Base-by-base conservation (phyloP, 495 filamentous ascomycete species). In the Aspergillus hancockii region DNA sequence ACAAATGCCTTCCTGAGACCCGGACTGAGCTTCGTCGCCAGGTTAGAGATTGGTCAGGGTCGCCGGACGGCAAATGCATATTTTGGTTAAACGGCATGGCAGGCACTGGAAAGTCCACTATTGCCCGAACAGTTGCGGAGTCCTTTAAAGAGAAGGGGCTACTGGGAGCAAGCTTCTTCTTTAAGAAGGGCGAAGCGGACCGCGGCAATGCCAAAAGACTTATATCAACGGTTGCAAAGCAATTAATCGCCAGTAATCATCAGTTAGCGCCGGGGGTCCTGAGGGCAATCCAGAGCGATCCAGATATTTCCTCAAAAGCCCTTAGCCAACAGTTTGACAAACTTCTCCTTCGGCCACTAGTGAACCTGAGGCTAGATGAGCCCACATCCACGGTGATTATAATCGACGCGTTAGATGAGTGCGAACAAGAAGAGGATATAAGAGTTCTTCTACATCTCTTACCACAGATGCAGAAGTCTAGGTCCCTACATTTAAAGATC, bases 381-480 rank as follows among this genome's bases (percentile, higher is more conserved):
- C 49, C 19, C 13, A 32, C 49, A 52, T 13, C 49, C 13, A 30
- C 31, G 4, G 28, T 52, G 2, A 52, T 52, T 52, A 69, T 81
- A 8, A 64, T 84, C 46, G 80, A 84, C 64, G 81, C 81, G 40
- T 66, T 84, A 18, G 80, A 82, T 59, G 79, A 83, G 60, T 83
- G 80, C 57, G 79, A 75, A n/a, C n/a, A n/a, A 0, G 75, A 80
- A 8, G 54, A 74, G 18, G 72, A 79, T 52, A 66, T 78, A 9
- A 59, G 55, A 55, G 34, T 57, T 8, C 68, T 84, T 31, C 72
- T 84, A 30, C 58, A 65, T 21, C 65, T 81, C 2, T 63, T 81
- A 3, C 52, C 64, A 18, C 56, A 60, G 55, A 16, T 67, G 9
- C 18, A 61, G 45, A 25, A 60, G 18, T 10, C 60, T 10, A 56